A percentile compares a stretch with the other conserved stretches of the same genome.
Conservation (phyloP, 2,329 filamentous ascomycete species). For the Myriosclerotinia scirpicola region DNA sequence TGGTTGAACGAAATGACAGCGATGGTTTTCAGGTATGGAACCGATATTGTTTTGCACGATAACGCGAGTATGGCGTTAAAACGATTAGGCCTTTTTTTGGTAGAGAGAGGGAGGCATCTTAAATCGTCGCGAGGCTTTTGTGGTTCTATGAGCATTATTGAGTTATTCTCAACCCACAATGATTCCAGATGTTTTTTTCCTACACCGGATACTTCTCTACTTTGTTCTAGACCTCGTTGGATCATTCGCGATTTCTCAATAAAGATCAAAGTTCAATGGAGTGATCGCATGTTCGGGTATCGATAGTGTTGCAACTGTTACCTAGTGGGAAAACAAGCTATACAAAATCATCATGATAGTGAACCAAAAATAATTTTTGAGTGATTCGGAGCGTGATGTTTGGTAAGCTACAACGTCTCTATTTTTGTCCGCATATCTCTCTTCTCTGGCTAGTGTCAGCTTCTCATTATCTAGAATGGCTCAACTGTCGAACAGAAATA, state of each 20-base stretch:
- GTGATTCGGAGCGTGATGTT: not conserved
- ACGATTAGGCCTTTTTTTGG: constrained; percentile 10
- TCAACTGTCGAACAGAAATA: too few relatives aligned
- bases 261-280: too few relatives aligned
- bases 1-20: constrained; percentile 18
- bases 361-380: not conserved
- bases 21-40: not conserved
- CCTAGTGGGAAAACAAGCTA: constrained; percentile 1
- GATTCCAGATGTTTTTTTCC: not conserved
- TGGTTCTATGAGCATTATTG: constrained; percentile 9
- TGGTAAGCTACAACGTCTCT: not conserved
- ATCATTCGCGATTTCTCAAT: too few relatives aligned
- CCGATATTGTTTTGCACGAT: not conserved
- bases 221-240: not conserved
- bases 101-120: constrained; percentile 16
- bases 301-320: not conserved
- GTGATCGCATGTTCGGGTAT: not conserved
- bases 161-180: not conserved
- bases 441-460: constrained; percentile 5
- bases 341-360: not conserved
- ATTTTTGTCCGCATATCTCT: not conserved
- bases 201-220: too few relatives aligned
- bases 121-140: not conserved
- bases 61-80: not conserved
- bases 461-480: not conserved